Evolutionary conservation across 768 basidiomycete genomes (phyloP), one percentile per base, ranked within the genome.

Genomic region (Multifurca ochricompacta): DNA sequence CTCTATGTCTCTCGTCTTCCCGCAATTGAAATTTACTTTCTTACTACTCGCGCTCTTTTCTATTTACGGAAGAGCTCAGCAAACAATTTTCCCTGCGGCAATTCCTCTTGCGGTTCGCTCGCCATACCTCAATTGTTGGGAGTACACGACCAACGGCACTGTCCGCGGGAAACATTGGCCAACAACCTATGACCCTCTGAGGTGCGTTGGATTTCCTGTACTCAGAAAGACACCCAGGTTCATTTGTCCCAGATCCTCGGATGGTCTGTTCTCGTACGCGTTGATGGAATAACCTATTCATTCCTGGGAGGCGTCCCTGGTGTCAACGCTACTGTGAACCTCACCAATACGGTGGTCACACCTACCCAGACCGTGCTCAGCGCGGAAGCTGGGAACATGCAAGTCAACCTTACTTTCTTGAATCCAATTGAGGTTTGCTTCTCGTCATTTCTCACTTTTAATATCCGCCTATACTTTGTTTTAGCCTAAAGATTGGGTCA

Each of bases 361-460:
- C 67, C 73, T 1, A 73, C 73, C 0, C 64, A 65, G 11, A 68
- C 69, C 45, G 63, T 65, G 9, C 67, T 70, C 54, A 62, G 56
- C 2, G 58, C 71, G 46, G 54, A 58, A 37, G 70, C 71, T 7
- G 73, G 71, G 16, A 59, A 64, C 1, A 68, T 74, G 53, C 63
- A 69, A 35, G 48, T 73, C 48, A 72, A 63, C 14, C 64, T 69
- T 32, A 71, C 68, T 2, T 74, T 71, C 56, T 60, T 73, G 11
- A 71, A 67, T 34, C 73, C 73, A 1, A 68, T 74, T 21, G 71
- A 71, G 64, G 71, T 71, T 58, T 31, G 46, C 32, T n/a, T 21
- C 1, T 3, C 14, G 6, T 10, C 30, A 7, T 18, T 11, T 25
- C 9, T 27, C 28, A 3, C 3, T 4, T 37, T 19, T 14, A 4